These are phyloP conservation scores for Chlamydomonas applanata DNA, from an alignment of 139 green algal species.

Conservation along the genomic window DNA sequence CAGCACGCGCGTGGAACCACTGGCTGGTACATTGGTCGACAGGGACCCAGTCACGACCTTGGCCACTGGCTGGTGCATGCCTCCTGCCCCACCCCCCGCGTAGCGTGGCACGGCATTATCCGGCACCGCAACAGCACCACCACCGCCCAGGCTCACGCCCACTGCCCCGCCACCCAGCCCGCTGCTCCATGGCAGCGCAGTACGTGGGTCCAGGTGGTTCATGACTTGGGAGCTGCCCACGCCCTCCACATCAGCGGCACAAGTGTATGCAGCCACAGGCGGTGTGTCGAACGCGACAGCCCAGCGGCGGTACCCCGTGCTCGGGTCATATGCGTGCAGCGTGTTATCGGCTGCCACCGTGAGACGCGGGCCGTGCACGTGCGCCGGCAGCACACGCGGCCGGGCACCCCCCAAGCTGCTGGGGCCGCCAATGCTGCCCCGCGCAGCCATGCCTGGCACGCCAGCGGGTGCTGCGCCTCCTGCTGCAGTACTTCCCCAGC, in stretches of 20 bases:
- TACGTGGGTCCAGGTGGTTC: constrained; percentile 36
- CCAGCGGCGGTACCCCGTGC: constrained; percentile 59
- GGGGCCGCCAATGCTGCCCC: too few species aligned
- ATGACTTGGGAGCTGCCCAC: constrained; percentile 1
- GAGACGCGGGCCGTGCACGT: constrained; percentile 18
- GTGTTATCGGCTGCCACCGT: constrained; percentile 48
- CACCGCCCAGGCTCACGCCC: background rate
- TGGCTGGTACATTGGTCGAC: constrained; percentile 11
- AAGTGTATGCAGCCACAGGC: constrained; percentile 61
- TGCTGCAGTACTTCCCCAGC: background rate
- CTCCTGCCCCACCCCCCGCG: background rate
- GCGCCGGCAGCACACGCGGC: background rate
- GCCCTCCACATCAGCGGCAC: background rate
- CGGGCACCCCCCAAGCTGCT: background rate
- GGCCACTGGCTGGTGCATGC: background rate
- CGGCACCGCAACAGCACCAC: background rate
- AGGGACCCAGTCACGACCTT: constrained; percentile 23
- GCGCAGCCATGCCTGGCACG: too few species aligned
- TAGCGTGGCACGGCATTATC: background rate
- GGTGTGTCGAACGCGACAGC: constrained; percentile 55
- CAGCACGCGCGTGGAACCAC: constrained; percentile 30
- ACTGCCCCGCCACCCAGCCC: background rate
- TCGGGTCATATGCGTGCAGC: constrained; percentile 54
- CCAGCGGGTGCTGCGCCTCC: too few species aligned
- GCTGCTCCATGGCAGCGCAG: background rate